These are phyloP conservation scores for Malus domestica DNA, from an alignment of 306 rosid species.

Conservation along the genomic window ASM211411v1 NC_041791.1:11489501-11490000, in stretches of 20 bases:
- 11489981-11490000: slow-evolving; percentile 33
- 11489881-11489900: slow-evolving; percentile 41
- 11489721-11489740: background rate
- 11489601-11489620: background rate
- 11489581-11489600: background rate
- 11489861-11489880: slow-evolving; percentile 38
- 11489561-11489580: background rate
- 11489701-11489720: background rate
- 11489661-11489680: background rate
- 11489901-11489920: slow-evolving; percentile 21
- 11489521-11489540: background rate
- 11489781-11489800: slow-evolving; percentile 73
- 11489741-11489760: slow-evolving; percentile 42
- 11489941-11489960: slow-evolving; percentile 22
- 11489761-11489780: slow-evolving; percentile 78
- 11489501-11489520: too few relatives aligned
- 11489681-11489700: background rate
- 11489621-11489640: background rate
- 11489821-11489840: slow-evolving; percentile 40
- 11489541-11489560: background rate
- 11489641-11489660: background rate
- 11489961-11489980: slow-evolving; percentile 34
- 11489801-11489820: slow-evolving; percentile 43
- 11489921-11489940: slow-evolving; percentile 26
- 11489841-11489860: slow-evolving; percentile 37